Evolutionary conservation across 164 flowering plant genomes (phyloP).

Genomic region (Dillenia suffruticosa): DNA sequence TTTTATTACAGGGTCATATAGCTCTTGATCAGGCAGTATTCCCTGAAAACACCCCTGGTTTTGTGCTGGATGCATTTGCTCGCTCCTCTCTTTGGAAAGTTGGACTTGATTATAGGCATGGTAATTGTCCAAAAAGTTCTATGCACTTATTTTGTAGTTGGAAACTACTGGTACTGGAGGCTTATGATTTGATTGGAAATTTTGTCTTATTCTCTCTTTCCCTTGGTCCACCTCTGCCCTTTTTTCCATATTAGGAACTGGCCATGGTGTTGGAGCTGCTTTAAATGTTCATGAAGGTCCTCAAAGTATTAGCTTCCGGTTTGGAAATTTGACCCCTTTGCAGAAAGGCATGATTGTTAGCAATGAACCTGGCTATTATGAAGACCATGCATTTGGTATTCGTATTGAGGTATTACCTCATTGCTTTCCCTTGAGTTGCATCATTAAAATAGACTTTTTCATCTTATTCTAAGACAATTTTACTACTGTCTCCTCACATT

Average conservation of each 20-base stretch:
- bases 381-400: constrained; percentile 92
- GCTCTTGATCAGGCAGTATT: constrained; percentile 94
- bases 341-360: constrained; percentile 90
- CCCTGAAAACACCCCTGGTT: constrained; percentile 94
- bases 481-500: too few relatives aligned
- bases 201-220: not conserved
- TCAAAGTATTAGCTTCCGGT: constrained; percentile 92
- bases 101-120: constrained; percentile 98
- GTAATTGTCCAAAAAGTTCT: constrained; percentile 31
- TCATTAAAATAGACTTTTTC: too few relatives aligned
- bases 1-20: constrained; percentile 81
- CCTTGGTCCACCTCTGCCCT: not conserved
- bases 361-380: constrained; percentile 98
- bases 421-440: too few relatives aligned
- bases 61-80: constrained; percentile 94
- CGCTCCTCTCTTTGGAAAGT: constrained; percentile 90
- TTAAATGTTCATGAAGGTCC: constrained; percentile 99
- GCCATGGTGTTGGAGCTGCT: constrained; percentile 99
- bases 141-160: not conserved
- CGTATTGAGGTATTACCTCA: constrained; percentile 72
- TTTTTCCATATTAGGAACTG: constrained; percentile 58
- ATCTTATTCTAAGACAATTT: too few relatives aligned
- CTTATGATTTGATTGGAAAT: not conserved
- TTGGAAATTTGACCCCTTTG: constrained; percentile 79
- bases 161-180: not conserved